Conservation (phyloP, 768 basidiomycete species). For the Termitomyces sp. region DNA sequence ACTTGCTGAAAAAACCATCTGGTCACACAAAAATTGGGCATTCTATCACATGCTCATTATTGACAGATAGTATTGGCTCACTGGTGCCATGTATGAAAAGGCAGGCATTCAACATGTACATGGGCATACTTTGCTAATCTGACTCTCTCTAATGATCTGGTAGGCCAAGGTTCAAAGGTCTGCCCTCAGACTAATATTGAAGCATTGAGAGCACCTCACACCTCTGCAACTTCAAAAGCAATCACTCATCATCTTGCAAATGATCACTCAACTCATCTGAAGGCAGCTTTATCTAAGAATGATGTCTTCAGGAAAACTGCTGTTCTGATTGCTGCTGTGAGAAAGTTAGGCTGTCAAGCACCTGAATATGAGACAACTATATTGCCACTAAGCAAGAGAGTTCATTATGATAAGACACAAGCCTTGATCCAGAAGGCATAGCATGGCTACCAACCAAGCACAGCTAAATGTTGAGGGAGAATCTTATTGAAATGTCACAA, state of each 20-base stretch:
- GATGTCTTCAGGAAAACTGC: background rate
- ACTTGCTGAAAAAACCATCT: slow-evolving; percentile 8
- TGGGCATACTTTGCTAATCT: background rate
- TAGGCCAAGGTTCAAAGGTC: slow-evolving; percentile 17
- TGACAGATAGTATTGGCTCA: background rate
- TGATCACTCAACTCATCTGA: background rate
- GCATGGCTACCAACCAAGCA: background rate
- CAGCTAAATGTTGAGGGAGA: background rate
- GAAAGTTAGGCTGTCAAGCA: background rate
- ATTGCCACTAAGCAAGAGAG: background rate
- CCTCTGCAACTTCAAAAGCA: background rate
- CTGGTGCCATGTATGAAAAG: slow-evolving; percentile 12
- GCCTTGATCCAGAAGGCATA: background rate
- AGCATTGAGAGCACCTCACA: background rate
- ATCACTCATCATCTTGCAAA: background rate
- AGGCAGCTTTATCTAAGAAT: background rate
- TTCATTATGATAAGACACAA: background rate
- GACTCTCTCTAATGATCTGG: background rate
- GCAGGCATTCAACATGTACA: slow-evolving; percentile 15
- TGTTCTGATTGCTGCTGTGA: background rate
- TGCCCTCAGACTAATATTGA: slow-evolving; percentile 11
- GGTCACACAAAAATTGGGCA: slow-evolving; percentile 5
- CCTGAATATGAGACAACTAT: background rate
- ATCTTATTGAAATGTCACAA: background rate
- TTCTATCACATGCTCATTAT: slow-evolving; percentile 1